phyloP scores from a whole-genome alignment of 352 stramenopile genomes.

The Globisporangium emineosum region DNA sequence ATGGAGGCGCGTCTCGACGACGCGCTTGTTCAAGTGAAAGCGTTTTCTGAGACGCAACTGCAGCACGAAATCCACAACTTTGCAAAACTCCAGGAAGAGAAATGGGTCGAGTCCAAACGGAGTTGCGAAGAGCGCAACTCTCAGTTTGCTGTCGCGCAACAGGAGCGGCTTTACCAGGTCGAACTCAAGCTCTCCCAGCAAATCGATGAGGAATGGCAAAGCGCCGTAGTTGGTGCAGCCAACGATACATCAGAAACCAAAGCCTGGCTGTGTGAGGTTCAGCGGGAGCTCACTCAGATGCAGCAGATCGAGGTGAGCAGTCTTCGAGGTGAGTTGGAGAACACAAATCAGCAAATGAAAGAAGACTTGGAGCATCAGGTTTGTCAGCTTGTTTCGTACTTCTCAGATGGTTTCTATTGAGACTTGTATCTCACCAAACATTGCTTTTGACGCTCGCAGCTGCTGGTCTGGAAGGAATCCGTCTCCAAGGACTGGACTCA shows the following conservation, averaged over 20 bases:
- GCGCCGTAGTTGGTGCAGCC: neutral
- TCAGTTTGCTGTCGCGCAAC: neutral
- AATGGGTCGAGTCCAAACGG: neutral
- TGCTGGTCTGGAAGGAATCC: constrained; percentile 16
- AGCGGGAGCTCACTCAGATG: neutral
- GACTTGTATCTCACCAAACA: neutral
- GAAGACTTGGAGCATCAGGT: constrained; percentile 16
- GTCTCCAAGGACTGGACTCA: constrained; percentile 10
- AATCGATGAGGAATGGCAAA: constrained; percentile 3
- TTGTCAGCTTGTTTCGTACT: neutral
- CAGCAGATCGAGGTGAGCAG: neutral
- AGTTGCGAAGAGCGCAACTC: neutral
- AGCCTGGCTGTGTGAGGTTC: neutral
- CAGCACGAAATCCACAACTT: neutral
- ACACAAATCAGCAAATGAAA: constrained; percentile 1
- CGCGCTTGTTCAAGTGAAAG: neutral
- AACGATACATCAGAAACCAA: neutral
- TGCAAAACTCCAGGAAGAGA: neutral
- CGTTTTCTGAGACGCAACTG: neutral
- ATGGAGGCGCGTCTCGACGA: constrained; percentile 1
- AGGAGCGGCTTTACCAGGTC: neutral
- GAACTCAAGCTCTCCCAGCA: neutral
- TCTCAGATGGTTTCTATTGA: neutral
- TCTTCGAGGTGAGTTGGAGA: neutral
- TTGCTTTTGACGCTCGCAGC: neutral